A percentile compares a stretch with the other conserved stretches of the same genome.
Evolutionary conservation across 352 stramenopile genomes (phyloP).

Genomic region (Globisporangium cylindrosporum): DNA sequence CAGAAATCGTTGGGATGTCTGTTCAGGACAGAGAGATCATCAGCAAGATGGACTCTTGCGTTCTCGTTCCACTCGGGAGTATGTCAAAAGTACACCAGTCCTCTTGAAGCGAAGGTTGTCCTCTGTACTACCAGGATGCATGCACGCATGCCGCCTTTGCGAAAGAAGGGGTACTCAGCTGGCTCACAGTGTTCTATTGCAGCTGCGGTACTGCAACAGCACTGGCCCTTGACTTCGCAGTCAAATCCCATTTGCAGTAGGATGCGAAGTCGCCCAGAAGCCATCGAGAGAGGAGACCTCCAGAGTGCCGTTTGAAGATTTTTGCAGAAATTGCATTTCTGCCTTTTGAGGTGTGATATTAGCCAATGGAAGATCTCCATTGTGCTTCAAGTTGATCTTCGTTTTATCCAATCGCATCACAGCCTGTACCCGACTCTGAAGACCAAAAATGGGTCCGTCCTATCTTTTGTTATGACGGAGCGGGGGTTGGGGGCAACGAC

Average conservation of each 20-base stretch:
- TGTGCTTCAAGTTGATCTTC: conserved; percentile 6
- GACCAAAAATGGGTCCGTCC: conserved; percentile 6
- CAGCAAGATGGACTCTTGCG: not conserved
- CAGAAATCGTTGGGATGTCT: not conserved
- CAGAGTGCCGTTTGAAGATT: not conserved
- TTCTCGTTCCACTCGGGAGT: not conserved
- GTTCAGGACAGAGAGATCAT: not conserved
- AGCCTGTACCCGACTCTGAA: not conserved
- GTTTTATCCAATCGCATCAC: conserved; percentile 3
- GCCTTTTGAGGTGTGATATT: not conserved
- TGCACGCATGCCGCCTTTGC: not conserved
- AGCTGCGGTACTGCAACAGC: not conserved
- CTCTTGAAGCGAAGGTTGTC: not conserved
- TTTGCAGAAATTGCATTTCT: no score
- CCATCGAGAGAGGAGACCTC: not conserved
- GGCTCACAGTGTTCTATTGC: no score
- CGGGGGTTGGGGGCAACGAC: not conserved
- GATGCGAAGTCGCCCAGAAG: not conserved
- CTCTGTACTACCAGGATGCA: not conserved
- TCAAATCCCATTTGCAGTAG: not conserved
- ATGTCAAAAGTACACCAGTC: not conserved
- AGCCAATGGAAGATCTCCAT: not conserved
- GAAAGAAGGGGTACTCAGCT: no score
- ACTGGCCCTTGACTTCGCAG: not conserved
- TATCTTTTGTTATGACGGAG: conserved; percentile 18